Percentiles rank a stretch among this genome's conserved stretches.
These are phyloP conservation scores for Piedraia hortae DNA, from an alignment of 2,329 filamentous ascomycete genomes.

Conservation along the genomic window DNA sequence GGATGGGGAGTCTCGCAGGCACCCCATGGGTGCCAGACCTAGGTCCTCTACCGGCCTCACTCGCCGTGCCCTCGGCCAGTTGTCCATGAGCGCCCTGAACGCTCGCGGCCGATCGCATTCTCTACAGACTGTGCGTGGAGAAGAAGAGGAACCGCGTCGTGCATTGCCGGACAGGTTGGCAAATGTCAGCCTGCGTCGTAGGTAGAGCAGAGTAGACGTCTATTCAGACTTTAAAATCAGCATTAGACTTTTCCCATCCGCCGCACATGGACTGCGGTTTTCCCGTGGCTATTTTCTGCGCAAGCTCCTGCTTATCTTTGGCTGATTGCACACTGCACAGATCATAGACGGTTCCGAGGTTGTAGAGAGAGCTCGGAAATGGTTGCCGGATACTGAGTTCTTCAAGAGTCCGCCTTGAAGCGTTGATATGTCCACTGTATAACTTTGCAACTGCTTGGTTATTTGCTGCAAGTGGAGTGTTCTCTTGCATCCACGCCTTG, in stretches of 20 bases:
- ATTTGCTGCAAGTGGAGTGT: slow-evolving; percentile 45
- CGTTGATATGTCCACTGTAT: slow-evolving; percentile 49
- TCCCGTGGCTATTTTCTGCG: slow-evolving; percentile 12
- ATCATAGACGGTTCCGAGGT: slow-evolving; percentile 75
- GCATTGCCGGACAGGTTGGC: not conserved
- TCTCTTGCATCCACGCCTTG: slow-evolving; percentile 18
- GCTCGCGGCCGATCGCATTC: too few relatives aligned
- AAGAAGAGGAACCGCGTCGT: not conserved
- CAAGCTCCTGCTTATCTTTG: slow-evolving; percentile 40
- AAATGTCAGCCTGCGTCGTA: too few relatives aligned
- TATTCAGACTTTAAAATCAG: slow-evolving; percentile 10
- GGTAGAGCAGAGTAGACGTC: too few relatives aligned
- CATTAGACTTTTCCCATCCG: slow-evolving; percentile 9
- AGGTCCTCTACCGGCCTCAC: too few relatives aligned
- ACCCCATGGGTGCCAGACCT: too few relatives aligned
- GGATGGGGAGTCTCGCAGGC: too few relatives aligned
- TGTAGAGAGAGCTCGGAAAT: slow-evolving; percentile 50
- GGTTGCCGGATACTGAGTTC: slow-evolving; percentile 15
- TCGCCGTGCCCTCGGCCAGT: too few relatives aligned
- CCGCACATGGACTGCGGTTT: slow-evolving; percentile 5
- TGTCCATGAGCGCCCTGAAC: too few relatives aligned
- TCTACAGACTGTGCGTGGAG: too few relatives aligned
- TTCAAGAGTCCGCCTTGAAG: slow-evolving; percentile 42
- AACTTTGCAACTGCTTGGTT: slow-evolving; percentile 66
- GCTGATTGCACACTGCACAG: slow-evolving; percentile 55